Conservation (phyloP, 306 rosid genomes). For the Quercus parvula region DNA sequence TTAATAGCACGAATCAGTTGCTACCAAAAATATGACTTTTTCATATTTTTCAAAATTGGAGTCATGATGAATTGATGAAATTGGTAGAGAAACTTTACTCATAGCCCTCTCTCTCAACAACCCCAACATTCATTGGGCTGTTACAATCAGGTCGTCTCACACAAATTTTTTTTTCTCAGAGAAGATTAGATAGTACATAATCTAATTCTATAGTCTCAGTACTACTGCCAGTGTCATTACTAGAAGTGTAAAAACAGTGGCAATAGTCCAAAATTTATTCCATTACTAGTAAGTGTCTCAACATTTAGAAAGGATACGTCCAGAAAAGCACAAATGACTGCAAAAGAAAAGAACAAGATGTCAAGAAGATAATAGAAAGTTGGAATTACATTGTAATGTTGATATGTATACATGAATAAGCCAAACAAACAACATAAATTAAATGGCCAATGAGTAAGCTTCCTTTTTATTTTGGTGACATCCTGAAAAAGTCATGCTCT, state of each 20-base stretch:
- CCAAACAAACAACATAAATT: background rate
- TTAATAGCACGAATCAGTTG: background rate
- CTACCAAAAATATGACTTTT: background rate
- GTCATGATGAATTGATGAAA: too few relatives aligned
- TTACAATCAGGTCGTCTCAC: background rate
- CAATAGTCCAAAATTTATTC: too few relatives aligned
- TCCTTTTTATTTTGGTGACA: background rate
- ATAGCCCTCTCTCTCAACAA: background rate
- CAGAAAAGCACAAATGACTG: constrained; percentile 99
- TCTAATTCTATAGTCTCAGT: background rate
- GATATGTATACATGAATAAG: background rate
- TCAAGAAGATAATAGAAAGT: background rate
- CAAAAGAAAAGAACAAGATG: constrained; percentile 28
- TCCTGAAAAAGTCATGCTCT: background rate
- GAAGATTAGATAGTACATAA: background rate
- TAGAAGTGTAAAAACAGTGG: too few relatives aligned
- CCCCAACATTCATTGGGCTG: background rate
- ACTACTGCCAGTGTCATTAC: too few relatives aligned
- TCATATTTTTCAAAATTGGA: too few relatives aligned
- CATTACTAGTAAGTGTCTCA: background rate
- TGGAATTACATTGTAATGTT: background rate
- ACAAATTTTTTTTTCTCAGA: background rate
- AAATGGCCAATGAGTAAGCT: background rate
- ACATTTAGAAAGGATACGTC: constrained; percentile 80
- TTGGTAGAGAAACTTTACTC: background rate